Evolutionary conservation across 83 land plant genomes (phyloP).

Genomic region (Thuja plicata): DNA sequence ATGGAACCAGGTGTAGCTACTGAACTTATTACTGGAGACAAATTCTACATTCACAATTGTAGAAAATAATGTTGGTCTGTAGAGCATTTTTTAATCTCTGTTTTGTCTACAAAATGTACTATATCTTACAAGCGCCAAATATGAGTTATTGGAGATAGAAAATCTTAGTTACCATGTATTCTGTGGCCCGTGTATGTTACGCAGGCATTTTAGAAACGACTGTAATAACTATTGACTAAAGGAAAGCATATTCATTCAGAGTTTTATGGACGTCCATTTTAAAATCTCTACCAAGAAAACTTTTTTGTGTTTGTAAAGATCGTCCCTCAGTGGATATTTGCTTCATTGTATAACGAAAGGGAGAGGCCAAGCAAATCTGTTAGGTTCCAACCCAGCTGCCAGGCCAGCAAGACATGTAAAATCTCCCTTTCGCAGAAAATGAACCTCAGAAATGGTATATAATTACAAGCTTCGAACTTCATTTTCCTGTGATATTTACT

Average conservation of each 20-base stretch:
- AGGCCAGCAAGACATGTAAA: background rate
- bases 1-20: background rate
- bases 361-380: background rate
- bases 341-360: background rate
- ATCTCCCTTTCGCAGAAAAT: background rate
- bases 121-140: background rate
- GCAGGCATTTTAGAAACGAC: too few species aligned
- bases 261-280: background rate
- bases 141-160: background rate
- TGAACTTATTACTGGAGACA: background rate
- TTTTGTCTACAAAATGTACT: background rate
- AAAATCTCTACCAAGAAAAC: background rate
- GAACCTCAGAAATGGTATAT: background rate
- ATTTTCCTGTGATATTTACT: background rate
- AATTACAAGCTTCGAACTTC: background rate
- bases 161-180: background rate
- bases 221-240: too few species aligned
- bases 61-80: background rate
- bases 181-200: background rate
- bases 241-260: background rate
- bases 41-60: background rate
- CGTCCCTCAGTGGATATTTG: background rate
- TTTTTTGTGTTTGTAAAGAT: background rate
- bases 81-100: background rate
- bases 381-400: background rate